Percentiles rank a stretch among this genome's conserved stretches.
These are phyloP conservation scores for Insectozyma bohioensis DNA, from an alignment of 1,139 yeast species.

Conservation along the genomic window DNA sequence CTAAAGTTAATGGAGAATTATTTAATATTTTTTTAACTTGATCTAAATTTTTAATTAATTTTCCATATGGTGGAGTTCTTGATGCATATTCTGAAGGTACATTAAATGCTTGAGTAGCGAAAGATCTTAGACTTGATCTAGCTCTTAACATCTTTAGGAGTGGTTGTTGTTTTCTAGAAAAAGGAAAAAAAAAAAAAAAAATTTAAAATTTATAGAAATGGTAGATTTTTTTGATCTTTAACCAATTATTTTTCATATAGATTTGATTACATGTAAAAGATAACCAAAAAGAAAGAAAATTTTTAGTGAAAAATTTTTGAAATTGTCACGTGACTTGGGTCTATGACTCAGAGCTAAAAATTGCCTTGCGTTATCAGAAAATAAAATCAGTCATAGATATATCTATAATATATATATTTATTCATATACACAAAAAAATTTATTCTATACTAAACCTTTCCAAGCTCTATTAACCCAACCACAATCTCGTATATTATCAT, in stretches of 20 bases:
- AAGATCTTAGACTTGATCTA: constrained; percentile 11
- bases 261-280: constrained; percentile 14
- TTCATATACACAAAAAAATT: too few species aligned
- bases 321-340: constrained; percentile 12
- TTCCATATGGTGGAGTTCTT: constrained; percentile 85
- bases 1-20: constrained; percentile 79
- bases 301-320: constrained; percentile 6
- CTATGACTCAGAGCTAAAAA: constrained; percentile 4
- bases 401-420: constrained; percentile 1
- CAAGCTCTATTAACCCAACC: constrained; percentile 69
- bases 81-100: constrained; percentile 63
- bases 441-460: constrained; percentile 37
- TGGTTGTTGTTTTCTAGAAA: neutral
- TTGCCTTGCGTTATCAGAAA: too few species aligned
- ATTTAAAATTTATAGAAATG: too few species aligned
- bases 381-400: too few species aligned
- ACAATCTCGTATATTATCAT: constrained; percentile 65
- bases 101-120: constrained; percentile 35
- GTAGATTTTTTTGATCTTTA: too few species aligned
- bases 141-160: constrained; percentile 12
- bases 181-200: neutral
- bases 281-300: too few species aligned
- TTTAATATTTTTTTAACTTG: constrained; percentile 63
- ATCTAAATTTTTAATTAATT: constrained; percentile 61
- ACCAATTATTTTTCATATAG: constrained; percentile 14